These are phyloP conservation scores for Vachellia pachyceras DNA, from an alignment of 306 rosid genomes.

Conservation along the genomic window DNA sequence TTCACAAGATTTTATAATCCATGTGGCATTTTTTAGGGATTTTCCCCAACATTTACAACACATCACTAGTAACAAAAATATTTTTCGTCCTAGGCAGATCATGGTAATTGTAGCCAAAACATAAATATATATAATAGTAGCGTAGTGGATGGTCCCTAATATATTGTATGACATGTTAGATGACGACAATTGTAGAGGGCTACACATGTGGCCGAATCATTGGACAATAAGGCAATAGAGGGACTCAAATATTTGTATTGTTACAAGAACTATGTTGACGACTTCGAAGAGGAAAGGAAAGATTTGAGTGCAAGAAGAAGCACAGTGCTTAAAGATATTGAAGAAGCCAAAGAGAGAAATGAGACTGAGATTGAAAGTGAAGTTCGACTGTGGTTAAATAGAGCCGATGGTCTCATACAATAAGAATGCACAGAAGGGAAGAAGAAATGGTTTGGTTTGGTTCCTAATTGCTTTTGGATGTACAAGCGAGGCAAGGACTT, in stretches of 20 bases:
- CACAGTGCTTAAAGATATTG: background rate
- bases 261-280: background rate
- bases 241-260: background rate
- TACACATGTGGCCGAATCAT: background rate
- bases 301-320: background rate
- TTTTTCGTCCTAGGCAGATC: too few relatives aligned
- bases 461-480: background rate
- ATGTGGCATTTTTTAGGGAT: too few relatives aligned
- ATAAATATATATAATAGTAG: too few relatives aligned
- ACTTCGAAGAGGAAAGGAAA: background rate
- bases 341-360: background rate
- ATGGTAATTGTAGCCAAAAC: too few relatives aligned
- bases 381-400: background rate
- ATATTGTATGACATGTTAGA: background rate
- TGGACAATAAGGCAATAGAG: background rate
- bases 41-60: too few relatives aligned
- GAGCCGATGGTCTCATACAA: background rate
- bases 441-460: background rate
- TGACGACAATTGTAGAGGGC: background rate
- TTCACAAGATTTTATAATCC: too few relatives aligned
- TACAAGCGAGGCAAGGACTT: slow-evolving; percentile 22
- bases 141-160: background rate
- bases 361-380: background rate
- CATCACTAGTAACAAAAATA: too few relatives aligned
- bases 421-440: slow-evolving; percentile 19